Percentiles rank a stretch among this genome's conserved stretches.
Conservation (phyloP, 2,329 filamentous ascomycete species). For the Hypocreales sp. region DNA sequence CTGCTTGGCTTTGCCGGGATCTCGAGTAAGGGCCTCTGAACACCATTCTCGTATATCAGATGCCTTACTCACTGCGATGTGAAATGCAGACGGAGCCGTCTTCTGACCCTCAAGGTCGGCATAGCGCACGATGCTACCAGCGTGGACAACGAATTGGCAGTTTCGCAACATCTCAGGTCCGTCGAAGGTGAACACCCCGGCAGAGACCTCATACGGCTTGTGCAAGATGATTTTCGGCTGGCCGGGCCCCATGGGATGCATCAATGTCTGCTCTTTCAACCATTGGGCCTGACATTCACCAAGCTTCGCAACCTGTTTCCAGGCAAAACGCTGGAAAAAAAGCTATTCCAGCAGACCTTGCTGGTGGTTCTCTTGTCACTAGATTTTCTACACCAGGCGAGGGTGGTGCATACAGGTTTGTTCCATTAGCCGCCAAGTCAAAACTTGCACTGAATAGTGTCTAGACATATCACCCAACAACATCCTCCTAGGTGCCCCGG, state of each 20-base stretch:
- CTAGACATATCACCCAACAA: constrained; percentile 13
- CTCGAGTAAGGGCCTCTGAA: too few species aligned
- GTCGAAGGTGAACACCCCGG: too few species aligned
- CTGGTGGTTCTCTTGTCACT: constrained; percentile 6
- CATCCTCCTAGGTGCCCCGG: constrained; percentile 8
- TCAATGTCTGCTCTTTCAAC: constrained; percentile 8
- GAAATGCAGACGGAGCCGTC: too few species aligned
- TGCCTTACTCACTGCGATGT: too few species aligned
- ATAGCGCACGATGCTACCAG: too few species aligned
- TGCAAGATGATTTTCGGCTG: too few species aligned
- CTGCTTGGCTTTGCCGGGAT: too few species aligned
- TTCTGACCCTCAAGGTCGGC: too few species aligned
- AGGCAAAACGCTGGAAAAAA: constrained; percentile 8
- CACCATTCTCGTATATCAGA: too few species aligned
- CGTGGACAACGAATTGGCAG: too few species aligned
- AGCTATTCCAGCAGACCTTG: constrained; percentile 9
- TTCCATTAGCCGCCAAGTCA: neutral
- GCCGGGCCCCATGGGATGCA: constrained; percentile 8
- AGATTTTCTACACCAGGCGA: constrained; percentile 7
- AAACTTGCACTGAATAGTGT: neutral
- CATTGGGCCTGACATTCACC: constrained; percentile 7
- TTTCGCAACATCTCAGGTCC: too few species aligned
- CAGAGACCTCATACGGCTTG: too few species aligned
- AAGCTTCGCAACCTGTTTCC: constrained; percentile 9
- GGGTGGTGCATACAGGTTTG: constrained; percentile 8